Percentiles rank a stretch among this genome's conserved stretches.
phyloP scores from a whole-genome alignment of 2,329 filamentous ascomycete species.

The Oidium heveae region DNA sequence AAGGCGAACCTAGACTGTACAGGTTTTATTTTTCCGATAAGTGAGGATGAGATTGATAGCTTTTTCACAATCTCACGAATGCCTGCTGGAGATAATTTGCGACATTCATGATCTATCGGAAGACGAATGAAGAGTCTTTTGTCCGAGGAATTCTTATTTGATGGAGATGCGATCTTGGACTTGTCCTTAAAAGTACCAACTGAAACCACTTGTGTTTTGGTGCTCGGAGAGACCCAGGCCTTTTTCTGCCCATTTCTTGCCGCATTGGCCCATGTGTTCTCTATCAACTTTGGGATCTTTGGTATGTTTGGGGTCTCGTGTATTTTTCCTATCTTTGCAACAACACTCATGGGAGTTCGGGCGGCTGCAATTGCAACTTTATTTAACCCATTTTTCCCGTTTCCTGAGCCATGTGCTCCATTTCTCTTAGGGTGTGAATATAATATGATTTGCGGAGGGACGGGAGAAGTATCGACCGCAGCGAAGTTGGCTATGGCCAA shows the following conservation, averaged over 20 bases:
- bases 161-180: neutral
- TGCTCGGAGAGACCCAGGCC: neutral
- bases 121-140: neutral
- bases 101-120: neutral
- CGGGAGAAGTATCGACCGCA: neutral
- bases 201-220: neutral
- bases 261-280: neutral
- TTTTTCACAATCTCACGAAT: neutral
- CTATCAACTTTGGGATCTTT: neutral
- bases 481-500: neutral
- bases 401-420: neutral
- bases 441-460: neutral
- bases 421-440: neutral
- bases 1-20: neutral
- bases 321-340: neutral
- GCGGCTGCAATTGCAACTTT: neutral
- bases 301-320: neutral
- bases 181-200: neutral
- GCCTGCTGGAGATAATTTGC: neutral
- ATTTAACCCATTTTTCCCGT: neutral
- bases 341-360: neutral
- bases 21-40: neutral
- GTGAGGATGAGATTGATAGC: neutral
- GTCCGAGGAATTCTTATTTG: neutral
- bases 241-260: neutral